phyloP scores from a whole-genome alignment of 2,329 filamentous ascomycete genomes.

The Diaporthe capsici region DNA sequence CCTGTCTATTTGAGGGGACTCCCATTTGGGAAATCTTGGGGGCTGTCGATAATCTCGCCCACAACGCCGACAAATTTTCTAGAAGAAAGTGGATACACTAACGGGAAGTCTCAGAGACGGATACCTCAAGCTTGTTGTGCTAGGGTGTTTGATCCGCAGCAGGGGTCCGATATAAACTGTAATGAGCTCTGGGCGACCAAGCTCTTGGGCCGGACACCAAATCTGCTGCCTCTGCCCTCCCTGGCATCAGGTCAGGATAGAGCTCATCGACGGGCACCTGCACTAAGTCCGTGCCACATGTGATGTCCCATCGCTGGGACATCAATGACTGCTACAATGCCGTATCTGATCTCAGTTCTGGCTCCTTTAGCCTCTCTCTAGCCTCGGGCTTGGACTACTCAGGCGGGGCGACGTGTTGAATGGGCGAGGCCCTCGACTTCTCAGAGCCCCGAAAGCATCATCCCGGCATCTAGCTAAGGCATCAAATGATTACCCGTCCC shows the following conservation, averaged over 20 bases:
- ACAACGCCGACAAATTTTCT: slow-evolving; percentile 26
- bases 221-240: background rate
- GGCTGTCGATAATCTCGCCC: slow-evolving; percentile 28
- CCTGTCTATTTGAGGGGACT: background rate
- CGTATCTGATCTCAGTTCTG: background rate
- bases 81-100: slow-evolving; percentile 25
- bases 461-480: slow-evolving; percentile 19
- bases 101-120: slow-evolving; percentile 13
- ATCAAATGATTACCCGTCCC: slow-evolving; percentile 9
- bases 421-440: background rate
- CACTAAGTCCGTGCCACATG: background rate
- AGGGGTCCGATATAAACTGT: slow-evolving; percentile 21
- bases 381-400: background rate
- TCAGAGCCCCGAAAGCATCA: slow-evolving; percentile 18
- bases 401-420: background rate
- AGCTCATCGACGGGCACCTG: background rate
- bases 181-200: slow-evolving; percentile 9
- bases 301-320: background rate
- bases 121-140: slow-evolving; percentile 27
- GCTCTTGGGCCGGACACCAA: slow-evolving; percentile 20
- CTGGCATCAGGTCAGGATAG: background rate
- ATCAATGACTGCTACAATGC: background rate
- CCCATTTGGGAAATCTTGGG: slow-evolving; percentile 3
- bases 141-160: slow-evolving; percentile 23
- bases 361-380: background rate